A percentile compares a stretch with the other conserved stretches of the same genome.
Conservation (phyloP, 352 stramenopile genomes). For the Globisporangium okanoganense region DNA sequence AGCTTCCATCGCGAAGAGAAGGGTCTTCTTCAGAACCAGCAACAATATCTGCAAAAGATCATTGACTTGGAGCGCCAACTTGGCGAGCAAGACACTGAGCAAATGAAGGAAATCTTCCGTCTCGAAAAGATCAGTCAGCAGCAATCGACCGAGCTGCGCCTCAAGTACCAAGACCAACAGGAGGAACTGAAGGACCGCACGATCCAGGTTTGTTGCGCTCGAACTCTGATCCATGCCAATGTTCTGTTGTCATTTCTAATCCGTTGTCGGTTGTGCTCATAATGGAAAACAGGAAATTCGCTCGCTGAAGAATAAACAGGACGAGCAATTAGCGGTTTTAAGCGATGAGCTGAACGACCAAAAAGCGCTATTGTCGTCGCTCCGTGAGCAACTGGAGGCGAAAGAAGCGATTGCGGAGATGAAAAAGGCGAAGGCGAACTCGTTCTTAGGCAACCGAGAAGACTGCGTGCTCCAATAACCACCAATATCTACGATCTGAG, state of each 20-base stretch:
- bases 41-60: slow-evolving; percentile 55
- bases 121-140: slow-evolving; percentile 55
- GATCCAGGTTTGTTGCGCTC: slow-evolving; percentile 34
- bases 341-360: slow-evolving; percentile 49
- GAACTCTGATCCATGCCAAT: neutral
- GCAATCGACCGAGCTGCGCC: slow-evolving; percentile 32
- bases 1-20: slow-evolving; percentile 72
- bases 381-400: slow-evolving; percentile 53
- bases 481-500: neutral
- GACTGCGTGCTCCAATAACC: slow-evolving; percentile 55
- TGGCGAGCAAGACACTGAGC: slow-evolving; percentile 55
- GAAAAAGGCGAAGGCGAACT: slow-evolving; percentile 33
- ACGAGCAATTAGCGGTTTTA: slow-evolving; percentile 45
- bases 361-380: slow-evolving; percentile 33
- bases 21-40: slow-evolving; percentile 54
- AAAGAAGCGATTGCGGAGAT: slow-evolving; percentile 37
- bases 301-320: slow-evolving; percentile 51
- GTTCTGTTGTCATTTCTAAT: neutral
- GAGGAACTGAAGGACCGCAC: slow-evolving; percentile 55
- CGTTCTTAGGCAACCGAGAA: slow-evolving; percentile 36
- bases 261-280: neutral
- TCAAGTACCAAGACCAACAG: slow-evolving; percentile 51
- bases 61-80: slow-evolving; percentile 61
- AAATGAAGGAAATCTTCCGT: slow-evolving; percentile 62
- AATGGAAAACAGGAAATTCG: slow-evolving; percentile 42